Evolutionary conservation across 371 early-diverging fungal species (phyloP), one percentile per base, ranked within the genome.

Genomic region (Catenaria anguillulae): DNA sequence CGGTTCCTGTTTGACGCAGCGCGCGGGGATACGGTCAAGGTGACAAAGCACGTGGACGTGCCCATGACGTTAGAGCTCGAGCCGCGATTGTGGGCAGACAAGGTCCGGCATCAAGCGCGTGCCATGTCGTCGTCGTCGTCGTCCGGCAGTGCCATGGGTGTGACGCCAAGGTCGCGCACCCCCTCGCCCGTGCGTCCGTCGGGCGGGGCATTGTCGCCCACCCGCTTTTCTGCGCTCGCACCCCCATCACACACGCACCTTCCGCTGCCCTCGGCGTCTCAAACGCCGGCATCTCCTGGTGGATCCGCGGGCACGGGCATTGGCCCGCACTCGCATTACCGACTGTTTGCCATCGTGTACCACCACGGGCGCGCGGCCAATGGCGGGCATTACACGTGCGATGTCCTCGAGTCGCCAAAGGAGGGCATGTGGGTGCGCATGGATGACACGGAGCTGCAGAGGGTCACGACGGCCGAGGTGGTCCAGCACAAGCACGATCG

Each of bases 311-410:
- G 10, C 40, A 40, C 72, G 75, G 19, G 66, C 75, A 10, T 55
- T 65, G 52, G 29, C 10, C 4, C 29, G 52, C 29, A 50, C 29
- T 29, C 52, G 21, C 8, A 29, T 13, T 58, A 66, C 64, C 67
- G 58, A 26, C 67, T 70, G n/a, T 52, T 65, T 29, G 66, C 73
- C 71, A 93, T 92, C 52, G 89, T 98, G 12, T 90, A 96, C 71
- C 98, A 98, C 72, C 98, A 95, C 70, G 97, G 98, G 21, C 70
- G 75, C 61, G 77, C 77, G 33, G 89, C 94, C 33, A 83, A 80
- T 15, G 97, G 93, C 43, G 98, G 98, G 8, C 98, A 98, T 69
- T 98, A 98, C 72, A 98, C 97, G 4, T 93, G 93, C 74, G 91
- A 91, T 72, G 82, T 98, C 29, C 68, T 70, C 61, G 63, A 70